Evolutionary conservation across 495 filamentous ascomycete species (phyloP), one percentile per base, ranked within the genome.

Genomic region (Penicillium lividum): DNA sequence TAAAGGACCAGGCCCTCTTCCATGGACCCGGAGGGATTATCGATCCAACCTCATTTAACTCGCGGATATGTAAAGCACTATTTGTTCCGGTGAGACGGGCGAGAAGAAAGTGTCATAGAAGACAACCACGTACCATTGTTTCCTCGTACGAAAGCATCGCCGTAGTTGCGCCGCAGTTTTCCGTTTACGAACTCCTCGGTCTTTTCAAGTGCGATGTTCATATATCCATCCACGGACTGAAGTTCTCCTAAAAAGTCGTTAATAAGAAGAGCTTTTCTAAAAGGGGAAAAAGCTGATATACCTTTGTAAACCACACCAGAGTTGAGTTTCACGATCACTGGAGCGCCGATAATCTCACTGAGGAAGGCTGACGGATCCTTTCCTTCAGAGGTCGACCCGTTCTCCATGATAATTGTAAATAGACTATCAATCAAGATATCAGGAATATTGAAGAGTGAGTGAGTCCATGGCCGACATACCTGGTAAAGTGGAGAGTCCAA

Each of bases 171-270:
- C 61, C 85, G 83, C 68, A 91, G 82, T 57, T 84, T 84, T 28
- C 93, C 95, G 68, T 92, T 86, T 50, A 94, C 88, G 65, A 86
- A 92, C 75, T 98, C 95, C 59, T 92, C 88, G 0, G 92, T 93
- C 72, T 96, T 93, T 69, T 98, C 94, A 3, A 98, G 82, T 18
- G 94, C 92, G 62, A 98, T 95, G 72, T 98, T 98, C 94, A 98
- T 98, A 70, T 97, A 98, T 40, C 95, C 95, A 70, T 98, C 94
- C 44, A 98, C 92, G 0, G 92, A 96, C 65, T 96, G 91, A n/a
- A 97, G 81, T 66, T 95, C 89, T 38, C 93, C 93, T 97, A 50
- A 8, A 48, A 8, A 7, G 0, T 5, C 13, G 45, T 66, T 58
- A 72, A 48, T 22, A 49, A 15, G 8, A 16, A 38, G 7, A 8